These are phyloP conservation scores for Candida awuae DNA, from an alignment of 805 yeast genomes.

Conservation along the genomic window DNA sequence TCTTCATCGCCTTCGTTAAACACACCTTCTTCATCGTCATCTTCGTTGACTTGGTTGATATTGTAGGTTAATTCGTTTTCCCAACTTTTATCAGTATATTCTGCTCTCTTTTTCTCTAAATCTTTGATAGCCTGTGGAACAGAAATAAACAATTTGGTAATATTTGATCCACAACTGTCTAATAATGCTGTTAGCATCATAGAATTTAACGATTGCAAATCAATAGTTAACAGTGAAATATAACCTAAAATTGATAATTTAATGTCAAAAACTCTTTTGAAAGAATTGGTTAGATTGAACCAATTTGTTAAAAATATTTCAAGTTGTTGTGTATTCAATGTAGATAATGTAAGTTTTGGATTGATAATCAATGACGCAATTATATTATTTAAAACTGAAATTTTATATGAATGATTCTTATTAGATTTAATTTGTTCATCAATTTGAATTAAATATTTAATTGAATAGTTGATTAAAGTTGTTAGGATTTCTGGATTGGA, in stretches of 20 bases:
- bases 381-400: slow-evolving; percentile 52
- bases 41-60: slow-evolving; percentile 15
- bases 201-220: slow-evolving; percentile 14
- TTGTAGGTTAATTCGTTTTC: slow-evolving; percentile 13
- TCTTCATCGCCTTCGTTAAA: slow-evolving; percentile 27
- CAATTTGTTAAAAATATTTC: slow-evolving; percentile 54
- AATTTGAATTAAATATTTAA: slow-evolving; percentile 31
- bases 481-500: slow-evolving; percentile 40
- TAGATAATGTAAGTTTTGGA: slow-evolving; percentile 42
- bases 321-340: slow-evolving; percentile 40
- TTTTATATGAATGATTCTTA: slow-evolving; percentile 22
- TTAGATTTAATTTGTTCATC: slow-evolving; percentile 25
- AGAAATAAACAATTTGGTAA: slow-evolving; percentile 46
- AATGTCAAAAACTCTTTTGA: slow-evolving; percentile 71
- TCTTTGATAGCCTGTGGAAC: slow-evolving; percentile 67
- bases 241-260: slow-evolving; percentile 68
- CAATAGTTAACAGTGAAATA: slow-evolving; percentile 38
- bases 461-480: slow-evolving; percentile 36
- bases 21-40: slow-evolving; percentile 20
- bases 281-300: slow-evolving; percentile 49
- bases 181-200: slow-evolving; percentile 28
- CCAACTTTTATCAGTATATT: slow-evolving; percentile 29
- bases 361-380: slow-evolving; percentile 58
- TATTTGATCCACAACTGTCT: slow-evolving; percentile 42
- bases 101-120: slow-evolving; percentile 55